Conservation (phyloP, 345 rosid genomes). For the Gossypium mustelinum region DNA sequence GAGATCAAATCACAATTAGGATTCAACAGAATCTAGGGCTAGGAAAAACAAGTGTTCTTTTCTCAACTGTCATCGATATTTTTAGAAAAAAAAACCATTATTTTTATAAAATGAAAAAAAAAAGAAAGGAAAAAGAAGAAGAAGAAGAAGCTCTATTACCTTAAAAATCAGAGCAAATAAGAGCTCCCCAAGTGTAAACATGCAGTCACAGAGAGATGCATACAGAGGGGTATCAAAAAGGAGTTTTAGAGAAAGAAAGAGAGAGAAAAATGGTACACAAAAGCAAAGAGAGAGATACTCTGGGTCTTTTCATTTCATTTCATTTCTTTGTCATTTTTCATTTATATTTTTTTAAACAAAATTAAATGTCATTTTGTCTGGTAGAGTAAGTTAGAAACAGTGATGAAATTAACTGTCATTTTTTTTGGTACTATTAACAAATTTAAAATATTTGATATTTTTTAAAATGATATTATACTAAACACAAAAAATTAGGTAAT, state of each 20-base stretch:
- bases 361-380: not conserved
- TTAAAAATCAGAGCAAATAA: not conserved
- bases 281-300: not conserved
- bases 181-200: not conserved
- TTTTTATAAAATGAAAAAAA: not conserved
- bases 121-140: not conserved
- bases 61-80: constrained; percentile 12
- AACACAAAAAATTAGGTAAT: too few species aligned
- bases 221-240: constrained; percentile 5
- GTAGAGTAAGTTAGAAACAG: not conserved
- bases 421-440: not conserved
- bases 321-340: not conserved
- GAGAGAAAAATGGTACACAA: not conserved
- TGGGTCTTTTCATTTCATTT: constrained; percentile 1
- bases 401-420: not conserved
- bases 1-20: constrained; percentile 18
- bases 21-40: constrained; percentile 25
- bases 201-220: not conserved
- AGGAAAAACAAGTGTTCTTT: constrained; percentile 19
- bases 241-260: not conserved
- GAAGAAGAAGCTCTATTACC: not conserved
- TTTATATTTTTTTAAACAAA: not conserved
- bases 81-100: not conserved
- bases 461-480: too few species aligned
- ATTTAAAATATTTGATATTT: too few species aligned